Conservation (phyloP, 768 basidiomycete genomes). For the Hydnum rufescens region DNA sequence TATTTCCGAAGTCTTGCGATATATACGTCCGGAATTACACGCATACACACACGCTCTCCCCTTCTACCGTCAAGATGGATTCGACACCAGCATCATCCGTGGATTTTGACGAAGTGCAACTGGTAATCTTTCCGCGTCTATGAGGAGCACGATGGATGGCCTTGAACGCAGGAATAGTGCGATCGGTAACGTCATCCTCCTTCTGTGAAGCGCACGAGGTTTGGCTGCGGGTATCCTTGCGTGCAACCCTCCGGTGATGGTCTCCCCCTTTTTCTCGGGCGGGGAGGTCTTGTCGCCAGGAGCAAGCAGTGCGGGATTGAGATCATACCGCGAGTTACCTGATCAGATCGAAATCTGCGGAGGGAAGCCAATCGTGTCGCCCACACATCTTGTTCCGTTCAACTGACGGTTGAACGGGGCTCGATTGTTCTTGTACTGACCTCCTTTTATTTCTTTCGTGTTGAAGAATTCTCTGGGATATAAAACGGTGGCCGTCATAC, state of each 20-base stretch:
- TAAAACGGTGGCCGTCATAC: conserved; percentile 53
- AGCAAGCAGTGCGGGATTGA: conserved; percentile 51
- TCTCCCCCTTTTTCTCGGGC: conserved; percentile 13
- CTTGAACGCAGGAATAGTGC: no score
- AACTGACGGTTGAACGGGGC: conserved; percentile 14
- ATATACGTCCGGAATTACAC: no score
- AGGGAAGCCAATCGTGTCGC: conserved; percentile 50
- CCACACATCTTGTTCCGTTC: conserved; percentile 34
- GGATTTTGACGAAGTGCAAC: no score
- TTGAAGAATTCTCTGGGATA: conserved; percentile 54
- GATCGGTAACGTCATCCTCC: conserved; percentile 53
- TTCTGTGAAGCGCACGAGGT: conserved; percentile 24
- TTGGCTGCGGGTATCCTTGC: conserved; percentile 82
- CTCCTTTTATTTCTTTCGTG: conserved; percentile 14
- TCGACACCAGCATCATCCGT: no score
- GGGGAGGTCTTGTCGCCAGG: conserved; percentile 10
- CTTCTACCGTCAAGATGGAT: no score
- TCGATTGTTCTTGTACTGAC: conserved; percentile 30
- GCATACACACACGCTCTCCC: no score
- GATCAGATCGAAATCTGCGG: conserved; percentile 94
- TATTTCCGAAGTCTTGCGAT: no score
- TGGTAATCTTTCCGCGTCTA: no score
- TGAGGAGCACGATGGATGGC: no score
- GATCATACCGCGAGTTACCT: conserved; percentile 95
- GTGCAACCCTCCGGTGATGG: conserved; percentile 16